Base-by-base conservation (phyloP, 192 early-diverging fungal genomes). In the Haplosporangium gracile region DNA sequence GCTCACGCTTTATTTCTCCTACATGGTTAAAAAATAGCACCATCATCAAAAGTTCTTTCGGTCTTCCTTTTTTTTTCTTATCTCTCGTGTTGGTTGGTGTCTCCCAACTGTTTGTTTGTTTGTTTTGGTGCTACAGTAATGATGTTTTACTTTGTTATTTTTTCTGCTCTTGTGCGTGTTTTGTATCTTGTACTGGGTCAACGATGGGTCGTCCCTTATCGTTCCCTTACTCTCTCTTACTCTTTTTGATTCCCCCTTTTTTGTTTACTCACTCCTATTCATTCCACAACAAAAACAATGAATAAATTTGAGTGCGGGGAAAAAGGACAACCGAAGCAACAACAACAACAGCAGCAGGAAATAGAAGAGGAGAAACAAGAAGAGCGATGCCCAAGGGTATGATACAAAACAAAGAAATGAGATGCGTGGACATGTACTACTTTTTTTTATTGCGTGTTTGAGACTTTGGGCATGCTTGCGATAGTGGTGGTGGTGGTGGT, bases 71-170 rank as follows among this genome's bases (percentile, higher is more conserved):
- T 45, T 71, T 72, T 72, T 72, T 45, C 43, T 72, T 42, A 43
- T 72, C 39, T 72, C 43, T 70, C 69, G 34, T 70, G 39, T 16
- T 39, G 2, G 69, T 70, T 65, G 60, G 60, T 63, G 26, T 65
- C 60, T 72, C 42, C 49, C 42, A 26, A 45, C 13, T 72, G 24
- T 40, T 45, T 72, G 24, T 40, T 45, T 72, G 42, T 72, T 29
- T 40, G 8, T 72, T 39, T 20, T 40, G 32, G 42, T 40, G 40
- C 71, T 7, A 42, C 69, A 70, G 40, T 26, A 16, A 10, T 24
- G 29, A 8, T 40, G 9, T 22, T 18, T 18, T 34, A 36, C 2
- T 36, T 36, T 36, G 36, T 36, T 36, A 36, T 5, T 72, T 49
- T 10, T 26, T 24, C 6, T 42, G 71, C 60, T 65, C 60, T 65